Evolutionary conservation across 805 yeast genomes (phyloP).

Genomic region (Priceomyces melissophilus): DNA sequence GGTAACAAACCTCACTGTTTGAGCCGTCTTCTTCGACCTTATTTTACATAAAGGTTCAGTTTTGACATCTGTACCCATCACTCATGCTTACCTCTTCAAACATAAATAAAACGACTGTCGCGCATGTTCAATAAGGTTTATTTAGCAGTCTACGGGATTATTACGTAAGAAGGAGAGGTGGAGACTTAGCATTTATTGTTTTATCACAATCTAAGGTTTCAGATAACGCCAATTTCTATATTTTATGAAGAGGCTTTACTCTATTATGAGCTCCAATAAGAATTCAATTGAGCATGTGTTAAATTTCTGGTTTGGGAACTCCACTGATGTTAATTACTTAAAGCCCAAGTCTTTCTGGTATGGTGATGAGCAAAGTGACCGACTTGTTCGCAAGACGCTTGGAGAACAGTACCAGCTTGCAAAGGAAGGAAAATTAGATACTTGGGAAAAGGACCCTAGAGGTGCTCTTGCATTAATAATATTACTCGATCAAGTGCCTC

Average conservation of each 20-base stretch:
- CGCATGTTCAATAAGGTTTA: not conserved
- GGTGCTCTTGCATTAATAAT: constrained; percentile 5
- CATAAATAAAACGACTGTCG: not conserved
- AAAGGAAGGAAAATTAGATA: not conserved
- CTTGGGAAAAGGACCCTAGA: not conserved
- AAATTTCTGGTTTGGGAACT: constrained; percentile 6
- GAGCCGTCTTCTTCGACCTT: constrained; percentile 3
- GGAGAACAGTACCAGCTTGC: constrained; percentile 5
- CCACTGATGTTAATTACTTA: not conserved
- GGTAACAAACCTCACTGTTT: constrained; percentile 49
- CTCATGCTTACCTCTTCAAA: not conserved
- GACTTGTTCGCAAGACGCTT: constrained; percentile 1
- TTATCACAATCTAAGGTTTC: no score
- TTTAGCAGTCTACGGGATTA: not conserved
- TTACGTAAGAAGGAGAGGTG: not conserved
- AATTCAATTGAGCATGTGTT: not conserved
- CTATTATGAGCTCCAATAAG: no score
- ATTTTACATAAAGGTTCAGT: constrained; percentile 12
- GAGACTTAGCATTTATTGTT: no score
- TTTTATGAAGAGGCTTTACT: no score
- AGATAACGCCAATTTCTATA: no score
- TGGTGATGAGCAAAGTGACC: constrained; percentile 2
- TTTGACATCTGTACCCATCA: not conserved
- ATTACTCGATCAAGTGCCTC: constrained; percentile 6
- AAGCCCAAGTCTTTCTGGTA: constrained; percentile 7